Percentiles rank a stretch among this genome's conserved stretches.
These are phyloP conservation scores for Blastobotrys terrestris DNA, from an alignment of 805 yeast species.

Conservation along the genomic window DNA sequence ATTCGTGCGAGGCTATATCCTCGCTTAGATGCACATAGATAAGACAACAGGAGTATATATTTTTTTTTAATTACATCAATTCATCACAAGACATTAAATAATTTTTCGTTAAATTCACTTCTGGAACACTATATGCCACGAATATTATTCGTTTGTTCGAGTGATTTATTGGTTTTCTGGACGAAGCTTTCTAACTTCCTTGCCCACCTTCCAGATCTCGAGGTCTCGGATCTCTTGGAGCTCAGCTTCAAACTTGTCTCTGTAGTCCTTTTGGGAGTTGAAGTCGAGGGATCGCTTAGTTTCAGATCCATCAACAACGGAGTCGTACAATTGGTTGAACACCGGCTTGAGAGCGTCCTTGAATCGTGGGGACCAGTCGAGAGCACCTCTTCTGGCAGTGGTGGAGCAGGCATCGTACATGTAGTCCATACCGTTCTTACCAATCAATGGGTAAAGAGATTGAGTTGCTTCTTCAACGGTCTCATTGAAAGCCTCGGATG, in stretches of 20 bases:
- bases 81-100: slow-evolving; percentile 10
- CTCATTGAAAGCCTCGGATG: slow-evolving; percentile 99
- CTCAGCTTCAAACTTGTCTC: slow-evolving; percentile 92
- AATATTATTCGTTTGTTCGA: not conserved
- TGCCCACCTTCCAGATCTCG: slow-evolving; percentile 99
- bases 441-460: slow-evolving; percentile 97
- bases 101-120: slow-evolving; percentile 20
- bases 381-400: slow-evolving; percentile 99
- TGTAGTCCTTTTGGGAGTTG: slow-evolving; percentile 97
- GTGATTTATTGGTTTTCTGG: slow-evolving; percentile 87
- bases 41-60: too few relatives aligned
- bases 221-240: slow-evolving; percentile 87
- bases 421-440: slow-evolving; percentile 99
- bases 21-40: too few relatives aligned
- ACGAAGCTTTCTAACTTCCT: slow-evolving; percentile 99
- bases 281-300: slow-evolving; percentile 97
- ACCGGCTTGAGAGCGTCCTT: slow-evolving; percentile 98
- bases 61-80: slow-evolving; percentile 7
- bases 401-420: slow-evolving; percentile 99
- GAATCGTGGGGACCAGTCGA: slow-evolving; percentile 99
- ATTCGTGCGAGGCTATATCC: too few relatives aligned
- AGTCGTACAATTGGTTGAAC: slow-evolving; percentile 90
- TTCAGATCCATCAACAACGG: slow-evolving; percentile 94
- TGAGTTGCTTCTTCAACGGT: slow-evolving; percentile 99
- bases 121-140: slow-evolving; percentile 21